Evolutionary conservation across 768 basidiomycete species (phyloP).

Genomic region (Podaxis sp.): DNA sequence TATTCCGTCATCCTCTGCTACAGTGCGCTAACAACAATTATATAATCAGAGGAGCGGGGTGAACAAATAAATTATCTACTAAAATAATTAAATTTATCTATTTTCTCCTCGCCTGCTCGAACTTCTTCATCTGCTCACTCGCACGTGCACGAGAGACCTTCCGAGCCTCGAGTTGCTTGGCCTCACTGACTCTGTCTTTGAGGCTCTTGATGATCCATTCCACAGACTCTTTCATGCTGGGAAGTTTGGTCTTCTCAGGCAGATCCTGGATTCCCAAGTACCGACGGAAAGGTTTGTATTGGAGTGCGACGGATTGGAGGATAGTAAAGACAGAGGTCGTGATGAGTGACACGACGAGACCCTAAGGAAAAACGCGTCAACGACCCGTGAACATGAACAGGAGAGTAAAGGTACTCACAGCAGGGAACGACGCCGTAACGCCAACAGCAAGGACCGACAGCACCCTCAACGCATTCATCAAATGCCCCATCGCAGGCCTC

Average conservation of each 20-base stretch:
- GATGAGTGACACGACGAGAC: conserved; percentile 42
- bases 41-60: conserved; percentile 1
- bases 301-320: conserved; percentile 50
- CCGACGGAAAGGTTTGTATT: conserved; percentile 40
- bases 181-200: conserved; percentile 1
- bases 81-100: conserved; percentile 1
- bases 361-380: conserved; percentile 24
- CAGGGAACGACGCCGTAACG: conserved; percentile 58
- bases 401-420: conserved; percentile 45
- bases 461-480: conserved; percentile 66
- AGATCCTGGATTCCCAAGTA: conserved; percentile 38
- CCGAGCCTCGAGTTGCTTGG: not conserved
- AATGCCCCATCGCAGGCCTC: conserved; percentile 58
- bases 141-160: conserved; percentile 1
- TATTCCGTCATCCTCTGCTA: conserved; percentile 3
- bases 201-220: not conserved
- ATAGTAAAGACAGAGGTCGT: conserved; percentile 44
- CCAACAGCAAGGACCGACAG: conserved; percentile 48
- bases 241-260: conserved; percentile 21
- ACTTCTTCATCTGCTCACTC: conserved; percentile 10
- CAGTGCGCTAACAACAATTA: not conserved
- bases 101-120: conserved; percentile 12
- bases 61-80: not conserved
- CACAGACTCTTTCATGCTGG: conserved; percentile 2
- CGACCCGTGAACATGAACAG: not conserved